These are phyloP conservation scores for Scedosporium apiospermum DNA, from an alignment of 2,329 filamentous ascomycete genomes.

Conservation along the genomic window DNA sequence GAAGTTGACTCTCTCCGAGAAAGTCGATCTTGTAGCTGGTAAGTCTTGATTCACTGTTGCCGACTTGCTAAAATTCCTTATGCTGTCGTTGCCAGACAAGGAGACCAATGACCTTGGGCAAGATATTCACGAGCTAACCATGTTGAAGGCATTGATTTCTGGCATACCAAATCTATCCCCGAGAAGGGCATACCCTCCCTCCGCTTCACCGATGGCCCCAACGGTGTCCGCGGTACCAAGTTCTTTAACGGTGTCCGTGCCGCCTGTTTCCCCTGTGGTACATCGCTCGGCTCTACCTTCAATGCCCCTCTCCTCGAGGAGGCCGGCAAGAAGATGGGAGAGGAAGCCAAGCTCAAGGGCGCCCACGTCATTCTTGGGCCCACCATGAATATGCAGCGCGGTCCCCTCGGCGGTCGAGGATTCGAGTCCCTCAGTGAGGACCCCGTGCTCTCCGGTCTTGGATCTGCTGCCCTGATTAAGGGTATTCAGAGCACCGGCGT, in stretches of 20 bases:
- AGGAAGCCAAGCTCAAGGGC: conserved; percentile 45
- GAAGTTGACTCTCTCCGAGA: conserved; percentile 42
- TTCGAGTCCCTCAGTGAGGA: conserved; percentile 53
- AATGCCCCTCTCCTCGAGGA: conserved; percentile 42
- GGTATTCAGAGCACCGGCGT: conserved; percentile 49
- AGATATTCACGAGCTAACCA: not conserved
- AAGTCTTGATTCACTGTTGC: conserved; percentile 7
- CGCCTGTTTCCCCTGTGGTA: conserved; percentile 53
- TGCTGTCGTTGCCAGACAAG: not conserved
- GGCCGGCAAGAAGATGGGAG: conserved; percentile 40
- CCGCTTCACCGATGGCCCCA: conserved; percentile 59
- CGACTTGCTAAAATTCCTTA: not conserved
- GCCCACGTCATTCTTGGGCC: conserved; percentile 51
- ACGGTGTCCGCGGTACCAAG: conserved; percentile 57
- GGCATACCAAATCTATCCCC: conserved; percentile 55
- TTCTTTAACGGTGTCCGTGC: conserved; percentile 56
- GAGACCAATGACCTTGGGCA: not conserved
- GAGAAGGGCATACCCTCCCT: conserved; percentile 53
- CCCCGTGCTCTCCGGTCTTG: conserved; percentile 45
- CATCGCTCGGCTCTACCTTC: conserved; percentile 48
- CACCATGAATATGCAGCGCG: conserved; percentile 54
- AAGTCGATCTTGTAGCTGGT: conserved; percentile 44
- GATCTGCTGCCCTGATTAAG: conserved; percentile 41
- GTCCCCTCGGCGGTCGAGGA: conserved; percentile 48
- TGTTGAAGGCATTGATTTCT: conserved; percentile 51